phyloP scores from a whole-genome alignment of 2,329 filamentous ascomycete genomes.

The Fusarium multiceps region DNA sequence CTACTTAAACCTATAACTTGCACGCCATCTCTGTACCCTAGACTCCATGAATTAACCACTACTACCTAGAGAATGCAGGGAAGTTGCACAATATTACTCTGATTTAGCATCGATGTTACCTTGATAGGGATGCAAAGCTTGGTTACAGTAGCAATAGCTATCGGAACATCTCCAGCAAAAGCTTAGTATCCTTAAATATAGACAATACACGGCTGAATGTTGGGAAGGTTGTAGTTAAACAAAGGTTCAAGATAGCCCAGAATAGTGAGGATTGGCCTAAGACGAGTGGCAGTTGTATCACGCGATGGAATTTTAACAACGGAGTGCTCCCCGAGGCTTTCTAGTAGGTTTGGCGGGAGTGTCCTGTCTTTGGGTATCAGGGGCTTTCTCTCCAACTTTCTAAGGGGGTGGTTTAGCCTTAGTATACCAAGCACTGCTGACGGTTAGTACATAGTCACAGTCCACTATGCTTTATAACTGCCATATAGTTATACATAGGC shows the following conservation, averaged over 20 bases:
- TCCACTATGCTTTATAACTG: too few species aligned
- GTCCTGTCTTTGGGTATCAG: rapidly evolving
- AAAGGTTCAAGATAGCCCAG: not conserved
- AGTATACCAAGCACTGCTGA: rapidly evolving
- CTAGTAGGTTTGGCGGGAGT: rapidly evolving
- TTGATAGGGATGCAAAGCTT: not conserved
- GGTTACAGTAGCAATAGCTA: not conserved
- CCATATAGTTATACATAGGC: too few species aligned
- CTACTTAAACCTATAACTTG: not conserved
- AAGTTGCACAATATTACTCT: not conserved
- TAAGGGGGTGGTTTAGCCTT: not conserved
- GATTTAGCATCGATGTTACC: not conserved
- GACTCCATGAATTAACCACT: not conserved
- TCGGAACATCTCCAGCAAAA: not conserved
- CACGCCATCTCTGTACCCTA: not conserved
- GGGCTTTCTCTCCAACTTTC: not conserved
- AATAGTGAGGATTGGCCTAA: rapidly evolving
- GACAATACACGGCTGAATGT: not conserved
- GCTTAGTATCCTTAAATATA: too few species aligned
- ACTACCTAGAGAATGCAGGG: not conserved
- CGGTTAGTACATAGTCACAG: too few species aligned
- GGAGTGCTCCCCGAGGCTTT: not conserved
- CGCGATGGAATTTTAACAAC: not conserved
- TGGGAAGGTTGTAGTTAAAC: not conserved
- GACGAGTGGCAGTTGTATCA: not conserved